These are phyloP conservation scores for Aaosphaeria arxii DNA, from an alignment of 2,329 filamentous ascomycete genomes.

Conservation along the genomic window DNA sequence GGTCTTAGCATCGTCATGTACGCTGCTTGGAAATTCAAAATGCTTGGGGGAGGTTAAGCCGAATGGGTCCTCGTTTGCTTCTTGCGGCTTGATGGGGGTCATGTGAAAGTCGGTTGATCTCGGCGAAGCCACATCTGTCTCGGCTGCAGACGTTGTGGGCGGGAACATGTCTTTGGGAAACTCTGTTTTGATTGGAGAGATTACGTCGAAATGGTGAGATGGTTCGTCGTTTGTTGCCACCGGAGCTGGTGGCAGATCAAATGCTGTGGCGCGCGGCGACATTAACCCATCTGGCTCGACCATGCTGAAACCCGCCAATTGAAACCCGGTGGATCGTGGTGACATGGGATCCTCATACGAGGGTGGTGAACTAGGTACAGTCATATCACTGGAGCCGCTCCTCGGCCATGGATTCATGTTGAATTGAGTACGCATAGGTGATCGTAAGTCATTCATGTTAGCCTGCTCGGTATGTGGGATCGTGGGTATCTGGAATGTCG, in stretches of 20 bases:
- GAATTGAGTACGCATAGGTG: conserved; percentile 28
- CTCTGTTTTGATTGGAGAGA: conserved; percentile 40
- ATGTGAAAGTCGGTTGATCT: conserved; percentile 36
- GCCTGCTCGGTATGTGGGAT: too few relatives aligned
- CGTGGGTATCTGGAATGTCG: conserved; percentile 21
- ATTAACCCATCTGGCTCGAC: conserved; percentile 16
- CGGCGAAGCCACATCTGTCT: conserved; percentile 36
- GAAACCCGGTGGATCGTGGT: conserved; percentile 21
- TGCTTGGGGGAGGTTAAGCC: conserved; percentile 39
- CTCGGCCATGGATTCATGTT: conserved; percentile 26
- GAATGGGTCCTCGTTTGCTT: conserved; percentile 35
- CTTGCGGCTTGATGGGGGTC: conserved; percentile 31
- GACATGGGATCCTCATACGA: conserved; percentile 16
- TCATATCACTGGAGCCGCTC: conserved; percentile 16
- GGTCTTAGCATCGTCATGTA: conserved; percentile 20
- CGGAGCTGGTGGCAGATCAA: conserved; percentile 8
- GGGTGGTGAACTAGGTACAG: conserved; percentile 8
- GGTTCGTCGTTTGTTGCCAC: not conserved
- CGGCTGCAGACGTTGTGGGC: conserved; percentile 23
- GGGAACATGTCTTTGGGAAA: conserved; percentile 33
- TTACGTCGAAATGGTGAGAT: conserved; percentile 12
- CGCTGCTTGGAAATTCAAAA: conserved; percentile 38
- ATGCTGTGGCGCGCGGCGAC: conserved; percentile 17
- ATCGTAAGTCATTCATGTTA: not conserved
- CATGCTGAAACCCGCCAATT: conserved; percentile 8